Base-by-base conservation (phyloP, 75 land plant genomes). In the Pinus taeda region DNA sequence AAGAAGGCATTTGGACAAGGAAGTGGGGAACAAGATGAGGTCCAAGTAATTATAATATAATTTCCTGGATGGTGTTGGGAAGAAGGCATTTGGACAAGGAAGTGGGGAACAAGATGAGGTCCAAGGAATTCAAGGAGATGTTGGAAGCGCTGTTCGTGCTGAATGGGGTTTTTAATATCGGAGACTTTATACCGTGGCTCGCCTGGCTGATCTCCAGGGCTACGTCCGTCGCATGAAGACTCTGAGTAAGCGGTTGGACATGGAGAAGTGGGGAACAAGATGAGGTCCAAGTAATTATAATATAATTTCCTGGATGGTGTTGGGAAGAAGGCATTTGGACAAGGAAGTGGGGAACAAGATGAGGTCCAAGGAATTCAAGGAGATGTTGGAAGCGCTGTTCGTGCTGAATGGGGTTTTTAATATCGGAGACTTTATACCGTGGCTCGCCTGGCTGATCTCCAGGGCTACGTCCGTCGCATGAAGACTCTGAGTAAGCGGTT, bases 301-400 rank as follows among this genome's bases (percentile, higher is more conserved):
- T 59, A 79, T 90, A 3, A 88, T 88, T 6, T 81, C 86, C 57
- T 55, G 90, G 55, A 90, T 86, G 76, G 88, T 83, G 21, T 42
- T 90, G 83, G 88, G 88, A 59, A 76, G 74, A 72, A 83, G 72
- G 75, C 83, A 84, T 59, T 3, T 76, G 67, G 18, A 79, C 45
- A 71, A 66, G 20, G 61, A 42, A 3, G 78, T 39, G 18, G 39
- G 26, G 15, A 24, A 67, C 13, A 57, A 71, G 17, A 86, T 84
- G 12, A 22, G 74, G 29, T 81, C 79, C 22, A 81, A 83, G 21
- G 91, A 86, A 49, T 49, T 49, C 76, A 81, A 86, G 85, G 71
- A 74, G 71, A 86, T 89, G 91, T 42, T 89, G 36, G 84, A 89
- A 33, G 88, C 86, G 82, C 56, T 86, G 18, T 89, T 89, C 59